These are phyloP conservation scores for Cadophora sp. DNA, from an alignment of 2,329 filamentous ascomycete species.

Conservation along the genomic window DNA sequence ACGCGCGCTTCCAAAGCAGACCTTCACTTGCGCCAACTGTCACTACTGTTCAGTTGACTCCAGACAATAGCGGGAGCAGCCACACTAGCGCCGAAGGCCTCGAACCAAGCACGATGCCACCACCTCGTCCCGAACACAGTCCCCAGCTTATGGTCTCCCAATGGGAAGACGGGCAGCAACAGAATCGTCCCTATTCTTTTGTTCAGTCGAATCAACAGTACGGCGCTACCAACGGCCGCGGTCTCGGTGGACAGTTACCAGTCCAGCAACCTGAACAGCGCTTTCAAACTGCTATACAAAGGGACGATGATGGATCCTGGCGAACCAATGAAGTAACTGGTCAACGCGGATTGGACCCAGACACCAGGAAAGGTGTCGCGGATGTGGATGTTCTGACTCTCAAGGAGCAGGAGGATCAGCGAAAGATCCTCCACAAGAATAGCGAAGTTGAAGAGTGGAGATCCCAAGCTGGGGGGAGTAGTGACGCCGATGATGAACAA, in stretches of 20 bases:
- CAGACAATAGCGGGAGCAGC: constrained; percentile 45
- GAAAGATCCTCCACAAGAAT: constrained; percentile 43
- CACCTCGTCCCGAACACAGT: constrained; percentile 31
- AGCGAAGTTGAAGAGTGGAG: constrained; percentile 46
- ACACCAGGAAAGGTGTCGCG: constrained; percentile 36
- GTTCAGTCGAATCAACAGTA: constrained; percentile 26
- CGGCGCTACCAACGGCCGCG: constrained; percentile 13
- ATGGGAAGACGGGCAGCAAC: constrained; percentile 34
- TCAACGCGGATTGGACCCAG: constrained; percentile 42
- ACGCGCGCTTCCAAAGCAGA: constrained; percentile 30
- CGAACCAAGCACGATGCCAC: constrained; percentile 37
- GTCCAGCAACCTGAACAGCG: constrained; percentile 19
- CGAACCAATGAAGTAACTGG: constrained; percentile 35
- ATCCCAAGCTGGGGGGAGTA: constrained; percentile 36
- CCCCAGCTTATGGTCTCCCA: constrained; percentile 39
- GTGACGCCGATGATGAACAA: constrained; percentile 34
- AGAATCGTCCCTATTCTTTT: constrained; percentile 24
- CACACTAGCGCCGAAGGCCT: constrained; percentile 43
- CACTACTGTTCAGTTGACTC: constrained; percentile 40
- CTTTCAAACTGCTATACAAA: constrained; percentile 25
- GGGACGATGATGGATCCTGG: constrained; percentile 42
- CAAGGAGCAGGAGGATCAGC: constrained; percentile 44
- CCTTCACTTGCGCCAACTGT: constrained; percentile 26
- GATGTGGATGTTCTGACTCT: constrained; percentile 40
- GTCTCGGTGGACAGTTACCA: constrained; percentile 28